These are phyloP conservation scores for Russula vinacea DNA, from an alignment of 768 basidiomycete species.

Conservation along the genomic window DNA sequence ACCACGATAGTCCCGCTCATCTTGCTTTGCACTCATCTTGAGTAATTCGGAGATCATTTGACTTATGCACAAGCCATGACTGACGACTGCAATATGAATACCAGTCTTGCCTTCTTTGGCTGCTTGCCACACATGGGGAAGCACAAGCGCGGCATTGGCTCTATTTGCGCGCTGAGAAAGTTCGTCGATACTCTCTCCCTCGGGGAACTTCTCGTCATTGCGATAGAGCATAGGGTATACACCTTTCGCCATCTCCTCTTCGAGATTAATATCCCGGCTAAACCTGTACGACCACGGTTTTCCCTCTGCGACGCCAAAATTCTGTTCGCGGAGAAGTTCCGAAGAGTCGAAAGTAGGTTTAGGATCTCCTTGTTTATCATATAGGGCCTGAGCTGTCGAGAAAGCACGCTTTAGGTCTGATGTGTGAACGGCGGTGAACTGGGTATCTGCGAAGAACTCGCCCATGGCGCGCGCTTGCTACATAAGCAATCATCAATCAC, in stretches of 20 bases:
- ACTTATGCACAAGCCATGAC: conserved; percentile 69
- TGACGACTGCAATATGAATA: conserved; percentile 62
- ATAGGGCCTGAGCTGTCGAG: conserved; percentile 57
- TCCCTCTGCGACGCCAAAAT: conserved; percentile 71
- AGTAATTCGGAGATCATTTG: conserved; percentile 51
- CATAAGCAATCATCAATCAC: background rate
- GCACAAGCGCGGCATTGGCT: conserved; percentile 49
- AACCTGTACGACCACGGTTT: conserved; percentile 42
- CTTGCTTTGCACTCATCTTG: conserved; percentile 40
- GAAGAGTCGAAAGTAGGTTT: conserved; percentile 49
- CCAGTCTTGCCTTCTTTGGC: conserved; percentile 40
- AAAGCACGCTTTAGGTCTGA: conserved; percentile 65
- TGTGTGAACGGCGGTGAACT: conserved; percentile 56
- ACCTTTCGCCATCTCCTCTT: conserved; percentile 51
- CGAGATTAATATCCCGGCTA: conserved; percentile 31
- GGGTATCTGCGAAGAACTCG: conserved; percentile 46
- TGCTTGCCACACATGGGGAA: conserved; percentile 53
- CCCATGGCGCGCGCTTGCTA: conserved; percentile 48
- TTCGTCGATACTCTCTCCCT: conserved; percentile 69
- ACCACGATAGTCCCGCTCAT: conserved; percentile 45
- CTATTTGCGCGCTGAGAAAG: conserved; percentile 52
- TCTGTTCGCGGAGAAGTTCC: conserved; percentile 59
- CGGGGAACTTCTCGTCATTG: conserved; percentile 56
- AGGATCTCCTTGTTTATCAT: conserved; percentile 46
- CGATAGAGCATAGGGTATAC: conserved; percentile 50